Evolutionary conservation across 805 yeast species (phyloP).

Genomic region (Saccharomycopsis sp.): DNA sequence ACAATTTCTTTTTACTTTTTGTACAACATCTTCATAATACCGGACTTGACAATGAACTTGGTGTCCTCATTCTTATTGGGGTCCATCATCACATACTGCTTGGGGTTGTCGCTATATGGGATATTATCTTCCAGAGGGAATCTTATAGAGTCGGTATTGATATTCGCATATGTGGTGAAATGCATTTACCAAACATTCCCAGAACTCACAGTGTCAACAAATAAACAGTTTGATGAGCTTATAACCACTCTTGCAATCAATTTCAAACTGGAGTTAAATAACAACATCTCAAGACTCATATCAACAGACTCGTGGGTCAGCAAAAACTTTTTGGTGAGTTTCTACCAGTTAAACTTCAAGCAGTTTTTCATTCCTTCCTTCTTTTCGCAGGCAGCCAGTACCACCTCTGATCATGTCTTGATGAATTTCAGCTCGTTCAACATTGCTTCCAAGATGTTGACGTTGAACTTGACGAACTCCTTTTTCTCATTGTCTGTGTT

Average conservation of each 20-base stretch:
- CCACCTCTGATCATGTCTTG: no score
- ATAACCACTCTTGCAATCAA: slow-evolving; percentile 30
- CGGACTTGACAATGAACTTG: slow-evolving; percentile 54
- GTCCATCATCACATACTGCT: slow-evolving; percentile 67
- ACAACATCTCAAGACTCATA: slow-evolving; percentile 24
- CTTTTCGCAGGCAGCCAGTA: no score
- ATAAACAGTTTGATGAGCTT: slow-evolving; percentile 33
- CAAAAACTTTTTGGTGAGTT: slow-evolving; percentile 20
- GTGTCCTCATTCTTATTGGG: slow-evolving; percentile 80
- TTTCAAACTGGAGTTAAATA: slow-evolving; percentile 28
- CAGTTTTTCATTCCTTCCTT: slow-evolving; percentile 6
- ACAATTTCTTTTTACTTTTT: slow-evolving; percentile 72
- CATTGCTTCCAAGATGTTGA: slow-evolving; percentile 6
- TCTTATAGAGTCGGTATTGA: slow-evolving; percentile 79
- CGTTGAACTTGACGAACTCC: slow-evolving; percentile 21
- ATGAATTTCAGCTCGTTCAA: no score
- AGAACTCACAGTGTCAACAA: slow-evolving; percentile 55
- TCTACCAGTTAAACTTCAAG: slow-evolving; percentile 25
- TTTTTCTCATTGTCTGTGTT: slow-evolving; percentile 34
- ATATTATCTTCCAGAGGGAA: slow-evolving; percentile 77
- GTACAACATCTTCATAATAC: slow-evolving; percentile 73
- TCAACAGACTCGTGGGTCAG: slow-evolving; percentile 3
- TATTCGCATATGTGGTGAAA: slow-evolving; percentile 86
- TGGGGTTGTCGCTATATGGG: slow-evolving; percentile 72
- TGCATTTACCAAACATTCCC: slow-evolving; percentile 92